Evolutionary conservation across 176 grass and related monocot genomes (phyloP), one percentile per base, ranked within the genome.

Genomic region (Tuctoria greenei): DNA sequence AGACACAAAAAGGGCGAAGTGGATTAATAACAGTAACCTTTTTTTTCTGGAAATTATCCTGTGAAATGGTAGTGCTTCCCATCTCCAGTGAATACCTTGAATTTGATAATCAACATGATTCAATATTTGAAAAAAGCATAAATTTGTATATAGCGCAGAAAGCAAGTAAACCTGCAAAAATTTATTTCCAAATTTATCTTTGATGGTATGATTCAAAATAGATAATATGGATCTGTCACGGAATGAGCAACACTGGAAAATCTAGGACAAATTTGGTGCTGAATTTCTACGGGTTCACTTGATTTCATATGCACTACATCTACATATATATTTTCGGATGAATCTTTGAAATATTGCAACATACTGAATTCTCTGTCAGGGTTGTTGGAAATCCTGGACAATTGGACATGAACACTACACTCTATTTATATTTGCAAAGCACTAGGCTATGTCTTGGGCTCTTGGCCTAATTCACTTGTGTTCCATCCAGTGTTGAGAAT

Each of bases 341-440:
- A 25, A 26, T 26, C 5, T 58, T 25, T 25, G 21, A 58, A 25
- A 26, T 2, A 25, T 11, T 12, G 18, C 51, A 54, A 54, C 51
- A 21, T 54, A 6, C 51, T 51, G 6, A 20, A 51, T 51, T 51
- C 6, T 0, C 18, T 54, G 9, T 54, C 1, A 5, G 6, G 5
- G 7, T 0, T 20, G 10, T n/a, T 23, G 20, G 8, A 10, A 21
- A 5, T 20, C 69, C 25, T 61, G 52, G 69, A 70, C n/a, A 64
- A n/a, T n/a, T 9, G 36, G 55, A 64, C 12, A n/a, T 57, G 31
- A 3, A 31, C n/a, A n/a, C 62, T 56, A 16, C 13, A 67, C n/a
- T 64, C 15, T 16, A 40, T 17, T 69, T 64, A 44, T 24, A 77
- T 64, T 65, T 71, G 57, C n/a, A 46, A 54, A 72, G 67, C 9